Evolutionary conservation across 2,329 filamentous ascomycete genomes (phyloP).

Genomic region (Sarocladium strictum): DNA sequence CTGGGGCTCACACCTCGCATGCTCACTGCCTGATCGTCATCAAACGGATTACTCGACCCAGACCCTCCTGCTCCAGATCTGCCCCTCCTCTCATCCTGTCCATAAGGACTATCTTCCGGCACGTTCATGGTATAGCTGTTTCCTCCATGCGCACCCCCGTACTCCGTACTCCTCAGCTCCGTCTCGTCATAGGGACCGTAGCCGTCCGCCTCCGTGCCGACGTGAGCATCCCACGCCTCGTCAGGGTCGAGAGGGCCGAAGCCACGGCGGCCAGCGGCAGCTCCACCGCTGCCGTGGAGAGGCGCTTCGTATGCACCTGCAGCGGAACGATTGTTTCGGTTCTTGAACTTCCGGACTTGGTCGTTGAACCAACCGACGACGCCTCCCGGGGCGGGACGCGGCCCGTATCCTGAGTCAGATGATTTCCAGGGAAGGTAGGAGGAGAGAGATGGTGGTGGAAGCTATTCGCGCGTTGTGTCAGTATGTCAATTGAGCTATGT

Average conservation of each 20-base stretch:
- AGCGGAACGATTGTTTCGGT: slow-evolving; percentile 59
- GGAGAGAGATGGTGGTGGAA: slow-evolving; percentile 61
- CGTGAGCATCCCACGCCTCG: slow-evolving; percentile 78
- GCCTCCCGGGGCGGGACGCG: slow-evolving; percentile 53
- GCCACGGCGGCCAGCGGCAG: slow-evolving; percentile 41
- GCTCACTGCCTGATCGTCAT: slow-evolving; percentile 59
- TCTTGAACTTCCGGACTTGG: slow-evolving; percentile 57
- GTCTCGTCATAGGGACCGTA: slow-evolving; percentile 68
- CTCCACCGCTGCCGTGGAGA: slow-evolving; percentile 28
- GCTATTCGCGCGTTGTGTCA: slow-evolving; percentile 30
- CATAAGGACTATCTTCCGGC: slow-evolving; percentile 25
- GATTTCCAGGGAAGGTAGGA: slow-evolving; percentile 68
- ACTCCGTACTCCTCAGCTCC: slow-evolving; percentile 51
- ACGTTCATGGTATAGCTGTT: slow-evolving; percentile 45
- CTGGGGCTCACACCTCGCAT: slow-evolving; percentile 70
- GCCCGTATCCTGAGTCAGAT: slow-evolving; percentile 39
- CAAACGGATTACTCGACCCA: slow-evolving; percentile 58
- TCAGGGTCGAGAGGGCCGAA: slow-evolving; percentile 72
- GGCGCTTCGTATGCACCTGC: slow-evolving; percentile 67
- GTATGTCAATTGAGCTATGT: neutral
- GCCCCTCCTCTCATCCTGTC: slow-evolving; percentile 23
- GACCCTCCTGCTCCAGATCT: slow-evolving; percentile 34
- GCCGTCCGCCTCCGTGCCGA: slow-evolving; percentile 65
- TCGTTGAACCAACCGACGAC: slow-evolving; percentile 68
- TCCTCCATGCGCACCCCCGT: slow-evolving; percentile 26